Evolutionary conservation across 768 basidiomycete genomes (phyloP).

Genomic region (Macrolepiota fuliginosa): DNA sequence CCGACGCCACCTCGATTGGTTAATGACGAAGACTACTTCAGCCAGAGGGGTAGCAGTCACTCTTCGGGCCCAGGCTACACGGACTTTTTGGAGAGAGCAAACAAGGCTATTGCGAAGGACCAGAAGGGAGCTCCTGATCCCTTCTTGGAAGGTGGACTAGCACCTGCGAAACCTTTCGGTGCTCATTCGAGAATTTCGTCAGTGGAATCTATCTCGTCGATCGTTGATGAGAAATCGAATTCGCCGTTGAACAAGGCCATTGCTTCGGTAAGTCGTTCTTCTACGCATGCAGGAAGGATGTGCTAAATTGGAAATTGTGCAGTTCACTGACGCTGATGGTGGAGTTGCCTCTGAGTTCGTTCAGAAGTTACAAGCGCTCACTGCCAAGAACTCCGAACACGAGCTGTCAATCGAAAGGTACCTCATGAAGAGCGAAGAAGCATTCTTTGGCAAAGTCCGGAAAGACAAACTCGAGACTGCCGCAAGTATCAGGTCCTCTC

Average conservation of each 20-base stretch:
- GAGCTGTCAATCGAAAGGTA: constrained; percentile 92
- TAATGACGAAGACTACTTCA: constrained; percentile 54
- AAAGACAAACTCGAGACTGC: constrained; percentile 86
- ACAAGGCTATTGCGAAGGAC: constrained; percentile 78
- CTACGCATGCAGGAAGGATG: neutral
- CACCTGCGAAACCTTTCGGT: constrained; percentile 77
- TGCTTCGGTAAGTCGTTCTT: constrained; percentile 57
- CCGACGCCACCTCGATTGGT: constrained; percentile 45
- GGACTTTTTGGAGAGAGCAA: constrained; percentile 84
- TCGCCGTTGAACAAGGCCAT: constrained; percentile 95
- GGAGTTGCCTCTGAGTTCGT: constrained; percentile 90
- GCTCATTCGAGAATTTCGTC: constrained; percentile 77
- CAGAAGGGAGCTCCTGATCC: constrained; percentile 81
- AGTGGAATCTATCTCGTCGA: constrained; percentile 88
- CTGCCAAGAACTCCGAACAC: constrained; percentile 84
- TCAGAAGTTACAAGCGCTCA: constrained; percentile 74
- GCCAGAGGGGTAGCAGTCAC: constrained; percentile 27
- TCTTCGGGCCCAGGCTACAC: constrained; percentile 52
- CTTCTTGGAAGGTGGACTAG: constrained; percentile 63
- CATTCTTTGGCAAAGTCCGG: constrained; percentile 88
- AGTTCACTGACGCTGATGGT: constrained; percentile 95
- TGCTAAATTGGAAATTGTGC: neutral
- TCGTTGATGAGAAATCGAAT: constrained; percentile 87
- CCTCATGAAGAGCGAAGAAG: constrained; percentile 88
- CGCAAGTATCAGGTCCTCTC: constrained; percentile 73